A percentile compares a stretch with the other conserved stretches of the same genome.
These are phyloP conservation scores for Crithidia fasciculata DNA, from an alignment of 208 protist species.

Conservation along the genomic window DNA sequence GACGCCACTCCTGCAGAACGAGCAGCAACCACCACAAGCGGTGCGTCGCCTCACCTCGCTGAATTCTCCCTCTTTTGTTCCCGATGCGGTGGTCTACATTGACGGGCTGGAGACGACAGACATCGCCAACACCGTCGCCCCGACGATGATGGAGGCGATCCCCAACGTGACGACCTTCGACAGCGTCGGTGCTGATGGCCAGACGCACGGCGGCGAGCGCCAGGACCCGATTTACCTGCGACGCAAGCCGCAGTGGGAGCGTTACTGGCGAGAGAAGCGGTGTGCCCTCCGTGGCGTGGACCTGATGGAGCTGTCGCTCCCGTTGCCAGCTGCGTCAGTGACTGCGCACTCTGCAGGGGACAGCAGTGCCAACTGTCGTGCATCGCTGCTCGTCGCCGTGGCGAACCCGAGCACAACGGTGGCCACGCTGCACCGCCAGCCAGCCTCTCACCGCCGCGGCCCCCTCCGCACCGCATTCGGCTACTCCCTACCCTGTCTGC, in stretches of 20 bases:
- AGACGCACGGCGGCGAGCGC: slow-evolving; percentile 19
- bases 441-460: slow-evolving; percentile 32
- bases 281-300: slow-evolving; percentile 40
- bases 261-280: slow-evolving; percentile 21
- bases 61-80: slow-evolving; percentile 7
- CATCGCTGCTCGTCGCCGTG: slow-evolving; percentile 51
- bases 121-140: slow-evolving; percentile 44
- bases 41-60: background rate
- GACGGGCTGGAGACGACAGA: slow-evolving; percentile 68
- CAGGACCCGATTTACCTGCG: slow-evolving; percentile 29
- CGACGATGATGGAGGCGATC: slow-evolving; percentile 40
- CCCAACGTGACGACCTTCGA: slow-evolving; percentile 1
- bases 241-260: slow-evolving; percentile 11
- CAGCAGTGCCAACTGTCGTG: slow-evolving; percentile 1
- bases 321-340: background rate
- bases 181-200: background rate
- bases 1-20: background rate
- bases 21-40: too few relatives aligned
- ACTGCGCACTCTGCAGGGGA: too few relatives aligned
- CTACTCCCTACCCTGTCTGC: slow-evolving; percentile 55
- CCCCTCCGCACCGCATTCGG: slow-evolving; percentile 67
- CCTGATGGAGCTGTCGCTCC: slow-evolving; percentile 58
- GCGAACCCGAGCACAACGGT: slow-evolving; percentile 44
- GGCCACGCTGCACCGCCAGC: slow-evolving; percentile 35
- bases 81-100: slow-evolving; percentile 71